Evolutionary conservation across 495 filamentous ascomycete genomes (phyloP).

Genomic region (Daldinia vernicosa): DNA sequence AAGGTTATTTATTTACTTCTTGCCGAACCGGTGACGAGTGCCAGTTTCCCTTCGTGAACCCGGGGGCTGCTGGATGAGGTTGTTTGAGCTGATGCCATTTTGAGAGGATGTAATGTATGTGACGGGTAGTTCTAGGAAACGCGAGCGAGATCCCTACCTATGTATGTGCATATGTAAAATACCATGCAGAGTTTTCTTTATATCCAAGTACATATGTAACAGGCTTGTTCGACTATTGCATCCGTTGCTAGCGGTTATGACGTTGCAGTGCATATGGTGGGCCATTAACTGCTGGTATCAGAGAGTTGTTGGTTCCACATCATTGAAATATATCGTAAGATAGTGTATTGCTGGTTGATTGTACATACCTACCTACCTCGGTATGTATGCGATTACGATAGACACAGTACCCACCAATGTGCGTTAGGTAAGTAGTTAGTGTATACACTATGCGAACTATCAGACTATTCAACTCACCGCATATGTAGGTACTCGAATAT

Average conservation of each 20-base stretch:
- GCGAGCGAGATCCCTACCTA: neutral
- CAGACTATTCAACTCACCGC: neutral
- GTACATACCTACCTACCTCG: too few relatives aligned
- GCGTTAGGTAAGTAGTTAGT: too few relatives aligned
- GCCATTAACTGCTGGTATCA: neutral
- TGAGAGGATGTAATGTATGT: neutral
- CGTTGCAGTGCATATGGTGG: neutral
- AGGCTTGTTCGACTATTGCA: neutral
- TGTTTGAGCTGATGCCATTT: neutral
- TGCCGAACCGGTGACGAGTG: neutral
- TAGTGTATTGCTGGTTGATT: neutral
- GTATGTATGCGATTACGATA: neutral
- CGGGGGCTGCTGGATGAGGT: neutral
- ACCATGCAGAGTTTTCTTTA: neutral
- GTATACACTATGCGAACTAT: neutral
- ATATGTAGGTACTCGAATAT: neutral
- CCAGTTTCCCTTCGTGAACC: neutral
- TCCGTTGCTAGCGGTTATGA: neutral
- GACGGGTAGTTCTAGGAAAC: neutral
- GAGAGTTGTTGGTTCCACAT: neutral
- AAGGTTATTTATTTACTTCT: neutral
- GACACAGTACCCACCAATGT: neutral
- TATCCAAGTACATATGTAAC: neutral
- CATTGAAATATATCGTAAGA: neutral
- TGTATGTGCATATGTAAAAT: neutral